These are phyloP conservation scores for Rosa hybrid DNA, from an alignment of 331 rosid genomes.

Conservation along the genomic window DNA sequence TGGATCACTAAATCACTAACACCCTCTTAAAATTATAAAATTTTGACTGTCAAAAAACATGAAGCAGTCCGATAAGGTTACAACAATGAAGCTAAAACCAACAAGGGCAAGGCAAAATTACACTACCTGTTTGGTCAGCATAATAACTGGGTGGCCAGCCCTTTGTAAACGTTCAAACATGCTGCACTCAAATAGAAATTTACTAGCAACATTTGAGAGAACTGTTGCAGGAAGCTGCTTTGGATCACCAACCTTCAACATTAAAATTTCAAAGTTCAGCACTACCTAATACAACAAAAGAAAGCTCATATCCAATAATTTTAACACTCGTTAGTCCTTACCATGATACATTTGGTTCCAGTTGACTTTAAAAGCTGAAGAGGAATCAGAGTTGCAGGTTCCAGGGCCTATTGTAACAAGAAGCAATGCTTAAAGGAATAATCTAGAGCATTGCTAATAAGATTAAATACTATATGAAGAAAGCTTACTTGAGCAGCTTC, in stretches of 20 bases:
- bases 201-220: slow-evolving; percentile 85
- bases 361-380: slow-evolving; percentile 88
- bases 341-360: slow-evolving; percentile 88
- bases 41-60: background rate
- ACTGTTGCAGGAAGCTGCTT: slow-evolving; percentile 99
- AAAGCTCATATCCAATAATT: slow-evolving; percentile 9
- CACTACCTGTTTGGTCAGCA: slow-evolving; percentile 88
- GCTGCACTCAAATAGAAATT: slow-evolving; percentile 82
- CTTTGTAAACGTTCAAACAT: slow-evolving; percentile 97
- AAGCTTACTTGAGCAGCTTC: slow-evolving; percentile 95
- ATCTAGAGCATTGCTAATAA: slow-evolving; percentile 19
- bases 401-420: slow-evolving; percentile 69
- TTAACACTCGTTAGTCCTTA: slow-evolving; percentile 38
- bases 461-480: slow-evolving; percentile 27
- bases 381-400: slow-evolving; percentile 97
- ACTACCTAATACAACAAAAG: slow-evolving; percentile 24
- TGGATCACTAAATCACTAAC: background rate
- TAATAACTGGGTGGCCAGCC: slow-evolving; percentile 91
- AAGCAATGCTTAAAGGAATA: slow-evolving; percentile 26
- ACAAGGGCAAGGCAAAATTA: background rate
- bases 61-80: background rate
- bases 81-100: background rate
- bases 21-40: background rate
- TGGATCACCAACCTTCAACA: slow-evolving; percentile 88
- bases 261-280: slow-evolving; percentile 39